phyloP scores from a whole-genome alignment of 257 asterid genomes.

The Solanum paucissectum region DNA sequence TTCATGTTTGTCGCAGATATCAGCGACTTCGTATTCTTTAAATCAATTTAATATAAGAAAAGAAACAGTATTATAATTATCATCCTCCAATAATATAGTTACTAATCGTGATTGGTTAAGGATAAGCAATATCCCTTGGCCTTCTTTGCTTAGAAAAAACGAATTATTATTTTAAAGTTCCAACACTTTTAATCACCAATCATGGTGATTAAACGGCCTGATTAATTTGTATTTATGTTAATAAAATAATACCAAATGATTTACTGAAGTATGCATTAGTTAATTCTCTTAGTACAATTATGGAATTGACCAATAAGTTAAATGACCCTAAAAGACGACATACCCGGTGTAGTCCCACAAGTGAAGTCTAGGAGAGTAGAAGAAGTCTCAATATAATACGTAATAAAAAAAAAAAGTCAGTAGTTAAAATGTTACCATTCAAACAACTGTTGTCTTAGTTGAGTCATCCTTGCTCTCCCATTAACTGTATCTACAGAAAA shows the following conservation, averaged over 20 bases:
- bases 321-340: neutral
- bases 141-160: neutral
- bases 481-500: neutral
- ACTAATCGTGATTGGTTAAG: neutral
- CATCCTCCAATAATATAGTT: neutral
- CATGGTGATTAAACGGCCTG: neutral
- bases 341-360: fast-evolving
- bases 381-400: neutral
- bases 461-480: neutral
- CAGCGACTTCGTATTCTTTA: neutral
- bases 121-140: neutral
- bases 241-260: neutral
- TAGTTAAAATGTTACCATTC: neutral
- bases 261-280: neutral
- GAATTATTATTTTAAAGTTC: neutral
- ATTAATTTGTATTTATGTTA: neutral
- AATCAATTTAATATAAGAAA: neutral
- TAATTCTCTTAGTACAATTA: neutral
- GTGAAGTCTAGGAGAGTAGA: neutral
- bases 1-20: neutral
- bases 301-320: neutral
- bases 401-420: neutral
- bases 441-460: neutral
- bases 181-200: neutral
- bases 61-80: neutral